Percentiles rank a stretch among this genome's conserved stretches.
Evolutionary conservation across 441 rosid species (phyloP).

Genomic region (Pelargonium australe): DNA sequence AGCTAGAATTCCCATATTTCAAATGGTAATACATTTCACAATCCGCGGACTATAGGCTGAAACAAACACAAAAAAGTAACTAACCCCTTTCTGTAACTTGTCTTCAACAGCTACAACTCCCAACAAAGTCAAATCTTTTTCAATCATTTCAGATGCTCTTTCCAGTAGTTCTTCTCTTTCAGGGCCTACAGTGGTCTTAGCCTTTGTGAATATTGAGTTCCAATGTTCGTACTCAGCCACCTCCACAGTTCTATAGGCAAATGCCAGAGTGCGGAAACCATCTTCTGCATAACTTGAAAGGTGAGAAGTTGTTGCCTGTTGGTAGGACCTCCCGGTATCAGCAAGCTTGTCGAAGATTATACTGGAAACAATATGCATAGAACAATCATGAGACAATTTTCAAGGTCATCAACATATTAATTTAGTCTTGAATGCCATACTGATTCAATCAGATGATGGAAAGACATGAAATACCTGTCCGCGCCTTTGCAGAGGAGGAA

Average conservation of each 20-base stretch:
- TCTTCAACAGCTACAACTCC: constrained; percentile 96
- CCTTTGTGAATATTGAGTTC: constrained; percentile 49
- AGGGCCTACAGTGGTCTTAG: constrained; percentile 59
- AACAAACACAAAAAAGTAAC: not conserved
- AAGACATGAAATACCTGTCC: constrained; percentile 46
- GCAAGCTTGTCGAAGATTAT: constrained; percentile 90
- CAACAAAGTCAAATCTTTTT: constrained; percentile 69
- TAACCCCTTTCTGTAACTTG: constrained; percentile 88
- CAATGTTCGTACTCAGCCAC: constrained; percentile 59
- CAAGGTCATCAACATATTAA: too few relatives aligned
- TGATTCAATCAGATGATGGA: not conserved
- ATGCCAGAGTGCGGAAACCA: constrained; percentile 82
- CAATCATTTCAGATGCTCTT: constrained; percentile 62
- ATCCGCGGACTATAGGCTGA: too few relatives aligned
- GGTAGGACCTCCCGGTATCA: constrained; percentile 48
- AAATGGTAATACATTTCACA: too few relatives aligned
- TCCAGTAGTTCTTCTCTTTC: constrained; percentile 68
- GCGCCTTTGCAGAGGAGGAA: constrained; percentile 85
- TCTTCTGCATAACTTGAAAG: constrained; percentile 83
- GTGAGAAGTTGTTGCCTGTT: constrained; percentile 60
- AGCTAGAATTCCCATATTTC: too few relatives aligned
- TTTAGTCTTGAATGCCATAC: not conserved
- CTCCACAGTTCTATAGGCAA: constrained; percentile 73
- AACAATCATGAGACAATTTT: not conserved
- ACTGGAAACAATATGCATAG: constrained; percentile 31